A percentile compares a stretch with the other conserved stretches of the same genome.
Evolutionary conservation across 371 early-diverging fungal species (phyloP).

Genomic region (Rhizopus sp.): DNA sequence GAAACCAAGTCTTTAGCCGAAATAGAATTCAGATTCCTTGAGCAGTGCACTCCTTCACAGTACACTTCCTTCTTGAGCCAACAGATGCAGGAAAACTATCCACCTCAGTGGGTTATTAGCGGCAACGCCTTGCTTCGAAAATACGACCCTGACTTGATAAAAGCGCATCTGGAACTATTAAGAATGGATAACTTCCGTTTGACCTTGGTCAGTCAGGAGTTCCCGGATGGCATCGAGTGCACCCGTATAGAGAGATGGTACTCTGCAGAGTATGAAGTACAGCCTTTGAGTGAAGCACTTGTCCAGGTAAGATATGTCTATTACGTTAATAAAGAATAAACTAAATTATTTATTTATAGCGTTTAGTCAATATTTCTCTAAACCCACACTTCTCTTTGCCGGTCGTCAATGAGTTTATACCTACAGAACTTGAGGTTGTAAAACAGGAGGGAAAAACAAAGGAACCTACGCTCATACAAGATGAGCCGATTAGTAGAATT

Average conservation of each 20-base stretch:
- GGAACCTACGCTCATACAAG: conserved; percentile 62
- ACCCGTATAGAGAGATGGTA: conserved; percentile 77
- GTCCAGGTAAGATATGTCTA: conserved; percentile 46
- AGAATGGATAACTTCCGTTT: conserved; percentile 69
- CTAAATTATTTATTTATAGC: conserved; percentile 9
- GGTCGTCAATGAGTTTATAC: conserved; percentile 81
- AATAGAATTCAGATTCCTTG: conserved; percentile 78
- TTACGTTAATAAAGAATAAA: background rate
- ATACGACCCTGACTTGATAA: conserved; percentile 59
- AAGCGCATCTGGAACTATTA: conserved; percentile 57
- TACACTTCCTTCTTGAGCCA: conserved; percentile 52
- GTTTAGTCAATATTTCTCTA: conserved; percentile 13
- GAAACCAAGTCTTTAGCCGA: conserved; percentile 72
- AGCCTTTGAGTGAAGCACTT: conserved; percentile 55
- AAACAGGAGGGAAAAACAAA: conserved; percentile 38
- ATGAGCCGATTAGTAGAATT: conserved; percentile 66
- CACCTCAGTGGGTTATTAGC: conserved; percentile 68
- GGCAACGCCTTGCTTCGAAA: conserved; percentile 62
- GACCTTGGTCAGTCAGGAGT: conserved; percentile 38
- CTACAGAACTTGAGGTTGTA: conserved; percentile 58
- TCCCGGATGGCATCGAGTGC: conserved; percentile 51
- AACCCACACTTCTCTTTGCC: conserved; percentile 75
- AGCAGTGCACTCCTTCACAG: conserved; percentile 66
- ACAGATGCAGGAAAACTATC: conserved; percentile 65
- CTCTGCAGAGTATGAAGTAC: conserved; percentile 76